Base-by-base conservation (phyloP, 108 stramenopile genomes). In the Epipyxis sp. region DNA sequence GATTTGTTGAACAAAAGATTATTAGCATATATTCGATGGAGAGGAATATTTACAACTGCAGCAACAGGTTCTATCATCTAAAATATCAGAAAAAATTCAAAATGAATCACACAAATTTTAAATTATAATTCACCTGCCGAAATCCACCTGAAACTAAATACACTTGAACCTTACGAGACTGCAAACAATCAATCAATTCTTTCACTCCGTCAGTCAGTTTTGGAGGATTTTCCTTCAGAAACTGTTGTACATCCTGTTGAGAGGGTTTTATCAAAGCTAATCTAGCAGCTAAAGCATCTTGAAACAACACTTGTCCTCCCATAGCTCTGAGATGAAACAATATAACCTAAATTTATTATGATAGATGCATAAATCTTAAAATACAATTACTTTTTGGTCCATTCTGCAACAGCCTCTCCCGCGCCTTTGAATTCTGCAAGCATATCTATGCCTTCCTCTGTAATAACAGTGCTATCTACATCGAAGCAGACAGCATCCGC, bases 51-150 rank as follows among this genome's bases (percentile, higher is more conserved):
- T 46, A 99, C 79, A 44, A 29, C 44, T 30, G 76, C 68, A 27
- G 96, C 96, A 0, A 97, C 87, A 1, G 98, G 97, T 80, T 94
- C 91, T 84, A 99, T 99, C 98, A 99, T 99, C 82, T 94, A 87
- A 0, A 29, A 20, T 29, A 71, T 35, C 25, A 0, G 0, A 16
- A 67, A 67, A 67, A 37, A 13, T 13, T 16, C 32, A 76, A 13
- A 76, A 25, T 76, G 43, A 16, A 30, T 57, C 20, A 30, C 13
- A 25, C 43, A 42, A 32, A 29, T 30, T 16, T 76, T 16, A 32
- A 76, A 45, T n/a, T 29, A 44, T 16, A 10, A n/a, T 79, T 32
- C 25, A 84, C 83, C 83, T 77, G 77, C 20, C 95, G 91, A 69
- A 99, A 97, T 41, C 98, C 98, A 6, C 98, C 98, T 20, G 90